Percentiles rank a stretch among this genome's conserved stretches.
These are phyloP conservation scores for Trichoderma sp. DNA, from an alignment of 2,329 filamentous ascomycete genomes.

Conservation along the genomic window DNA sequence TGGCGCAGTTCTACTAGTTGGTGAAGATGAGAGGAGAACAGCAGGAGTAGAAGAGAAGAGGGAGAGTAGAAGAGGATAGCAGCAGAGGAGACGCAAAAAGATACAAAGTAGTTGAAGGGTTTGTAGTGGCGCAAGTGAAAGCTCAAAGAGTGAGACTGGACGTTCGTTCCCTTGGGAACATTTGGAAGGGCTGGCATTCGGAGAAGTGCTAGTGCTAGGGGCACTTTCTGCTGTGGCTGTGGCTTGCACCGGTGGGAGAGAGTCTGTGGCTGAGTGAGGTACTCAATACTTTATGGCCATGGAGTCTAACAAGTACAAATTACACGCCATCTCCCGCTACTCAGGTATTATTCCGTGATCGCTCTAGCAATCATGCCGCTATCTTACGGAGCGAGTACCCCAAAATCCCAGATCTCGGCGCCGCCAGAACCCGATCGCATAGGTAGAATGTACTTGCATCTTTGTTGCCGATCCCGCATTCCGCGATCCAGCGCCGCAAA, in stretches of 20 bases:
- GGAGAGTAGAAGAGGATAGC: neutral
- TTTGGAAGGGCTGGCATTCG: neutral
- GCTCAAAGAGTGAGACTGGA: slow-evolving; percentile 1
- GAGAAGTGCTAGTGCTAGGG: neutral
- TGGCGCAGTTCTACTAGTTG: neutral
- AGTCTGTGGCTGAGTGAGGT: neutral
- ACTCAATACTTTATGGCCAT: neutral
- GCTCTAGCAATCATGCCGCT: neutral
- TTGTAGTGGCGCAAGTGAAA: neutral
- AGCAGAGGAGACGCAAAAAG: neutral
- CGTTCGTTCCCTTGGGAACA: slow-evolving; percentile 1
- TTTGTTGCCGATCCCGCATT: neutral
- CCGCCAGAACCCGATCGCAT: neutral
- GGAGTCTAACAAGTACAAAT: neutral
- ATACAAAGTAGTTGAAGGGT: neutral
- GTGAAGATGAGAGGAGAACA: neutral
- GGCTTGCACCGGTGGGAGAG: neutral
- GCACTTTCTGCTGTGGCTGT: slow-evolving; percentile 11
- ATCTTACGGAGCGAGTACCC: neutral
- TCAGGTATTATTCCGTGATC: neutral
- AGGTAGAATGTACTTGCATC: neutral
- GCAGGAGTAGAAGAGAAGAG: neutral
- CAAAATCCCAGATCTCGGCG: neutral
- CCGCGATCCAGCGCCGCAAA: neutral
- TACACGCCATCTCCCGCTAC: neutral